These are phyloP conservation scores for Aspergillus eucalypticola DNA, from an alignment of 2,329 filamentous ascomycete species.

Conservation along the genomic window DNA sequence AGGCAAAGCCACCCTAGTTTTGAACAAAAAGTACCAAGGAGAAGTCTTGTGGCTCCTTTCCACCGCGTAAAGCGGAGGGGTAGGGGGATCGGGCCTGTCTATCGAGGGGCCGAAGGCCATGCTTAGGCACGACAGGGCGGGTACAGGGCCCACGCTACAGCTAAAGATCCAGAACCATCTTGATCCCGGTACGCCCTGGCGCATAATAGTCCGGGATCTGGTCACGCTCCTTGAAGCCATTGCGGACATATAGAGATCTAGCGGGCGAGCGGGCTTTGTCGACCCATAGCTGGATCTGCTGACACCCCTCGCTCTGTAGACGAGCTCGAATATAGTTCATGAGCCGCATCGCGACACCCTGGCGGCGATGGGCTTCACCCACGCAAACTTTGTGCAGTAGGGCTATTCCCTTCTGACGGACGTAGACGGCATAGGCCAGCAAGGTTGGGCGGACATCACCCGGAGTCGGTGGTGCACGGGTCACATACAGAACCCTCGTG, in stretches of 20 bases:
- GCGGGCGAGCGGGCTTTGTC: slow-evolving; percentile 50
- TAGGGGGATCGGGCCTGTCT: not conserved
- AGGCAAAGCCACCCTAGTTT: slow-evolving; percentile 20
- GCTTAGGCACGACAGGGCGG: slow-evolving; percentile 24
- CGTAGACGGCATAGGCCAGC: slow-evolving; percentile 51
- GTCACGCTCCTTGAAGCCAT: slow-evolving; percentile 50
- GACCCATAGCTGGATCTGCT: slow-evolving; percentile 54
- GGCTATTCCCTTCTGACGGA: slow-evolving; percentile 46
- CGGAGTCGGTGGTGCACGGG: slow-evolving; percentile 14
- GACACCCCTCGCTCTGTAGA: slow-evolving; percentile 50
- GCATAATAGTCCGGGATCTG: slow-evolving; percentile 53
- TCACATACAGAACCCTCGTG: slow-evolving; percentile 45
- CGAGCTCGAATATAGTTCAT: slow-evolving; percentile 46
- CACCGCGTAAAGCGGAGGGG: not conserved
- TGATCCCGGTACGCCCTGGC: slow-evolving; percentile 49
- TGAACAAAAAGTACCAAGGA: slow-evolving; percentile 4
- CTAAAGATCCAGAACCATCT: slow-evolving; percentile 43
- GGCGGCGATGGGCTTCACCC: slow-evolving; percentile 46
- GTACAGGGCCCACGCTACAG: slow-evolving; percentile 25
- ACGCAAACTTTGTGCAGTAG: slow-evolving; percentile 57
- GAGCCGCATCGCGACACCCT: slow-evolving; percentile 50
- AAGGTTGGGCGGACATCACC: slow-evolving; percentile 24
- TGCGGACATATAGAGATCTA: slow-evolving; percentile 46
- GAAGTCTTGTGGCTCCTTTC: not conserved
- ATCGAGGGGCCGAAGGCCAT: slow-evolving; percentile 9